phyloP scores from a whole-genome alignment of 345 rosid species.

The Murraya koenigii region DNA sequence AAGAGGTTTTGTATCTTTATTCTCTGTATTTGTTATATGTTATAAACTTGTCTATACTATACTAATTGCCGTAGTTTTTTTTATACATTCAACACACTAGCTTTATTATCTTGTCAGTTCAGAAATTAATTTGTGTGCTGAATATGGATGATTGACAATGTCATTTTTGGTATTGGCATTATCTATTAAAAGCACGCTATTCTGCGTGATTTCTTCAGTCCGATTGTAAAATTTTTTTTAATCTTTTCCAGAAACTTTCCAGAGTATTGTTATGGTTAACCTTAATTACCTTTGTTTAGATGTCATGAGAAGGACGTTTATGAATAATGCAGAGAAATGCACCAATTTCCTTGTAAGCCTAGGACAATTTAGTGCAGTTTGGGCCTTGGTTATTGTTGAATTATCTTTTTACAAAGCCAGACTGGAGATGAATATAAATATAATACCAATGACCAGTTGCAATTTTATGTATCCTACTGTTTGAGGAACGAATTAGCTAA shows the following conservation, averaged over 20 bases:
- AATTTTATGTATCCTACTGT: neutral
- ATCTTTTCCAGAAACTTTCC: neutral
- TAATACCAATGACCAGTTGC: too few relatives aligned
- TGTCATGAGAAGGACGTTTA: neutral
- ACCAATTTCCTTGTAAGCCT: neutral
- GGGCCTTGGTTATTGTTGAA: neutral
- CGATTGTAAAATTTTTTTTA: neutral
- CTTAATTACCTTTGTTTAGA: neutral
- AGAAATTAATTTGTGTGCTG: neutral
- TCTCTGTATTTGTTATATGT: neutral
- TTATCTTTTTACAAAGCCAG: neutral
- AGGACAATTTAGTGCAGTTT: neutral
- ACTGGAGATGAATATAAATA: neutral
- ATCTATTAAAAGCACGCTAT: neutral
- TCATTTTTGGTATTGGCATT: neutral
- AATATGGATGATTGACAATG: neutral
- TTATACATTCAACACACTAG: neutral
- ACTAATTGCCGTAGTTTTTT: neutral
- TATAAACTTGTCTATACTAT: neutral
- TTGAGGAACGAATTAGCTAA: neutral
- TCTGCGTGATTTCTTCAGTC: neutral
- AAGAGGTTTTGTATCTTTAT: slow-evolving; percentile 43
- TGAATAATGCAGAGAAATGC: neutral
- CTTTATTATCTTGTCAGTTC: neutral
- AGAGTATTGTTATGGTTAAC: neutral